Evolutionary conservation across 768 basidiomycete genomes (phyloP).

Genomic region (Phylloporus sp.): DNA sequence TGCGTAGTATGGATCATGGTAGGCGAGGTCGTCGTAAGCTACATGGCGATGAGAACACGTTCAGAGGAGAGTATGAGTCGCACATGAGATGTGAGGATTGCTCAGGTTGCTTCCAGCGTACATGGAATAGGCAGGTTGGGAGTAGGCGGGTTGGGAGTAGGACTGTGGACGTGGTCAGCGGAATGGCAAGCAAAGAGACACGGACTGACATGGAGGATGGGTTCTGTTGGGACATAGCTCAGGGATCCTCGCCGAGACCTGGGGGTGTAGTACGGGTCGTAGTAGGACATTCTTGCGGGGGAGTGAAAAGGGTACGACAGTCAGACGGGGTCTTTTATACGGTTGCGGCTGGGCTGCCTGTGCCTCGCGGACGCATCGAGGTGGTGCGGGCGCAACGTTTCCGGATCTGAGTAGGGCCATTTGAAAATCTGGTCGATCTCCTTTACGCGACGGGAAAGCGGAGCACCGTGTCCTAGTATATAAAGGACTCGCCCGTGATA

Average conservation of each 20-base stretch:
- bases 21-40: slow-evolving; percentile 55
- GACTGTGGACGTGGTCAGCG: slow-evolving; percentile 14
- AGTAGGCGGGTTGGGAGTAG: slow-evolving; percentile 43
- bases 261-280: slow-evolving; percentile 36
- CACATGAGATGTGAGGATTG: slow-evolving; percentile 44
- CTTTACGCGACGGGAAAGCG: no score
- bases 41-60: slow-evolving; percentile 2
- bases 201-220: slow-evolving; percentile 37
- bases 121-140: slow-evolving; percentile 42
- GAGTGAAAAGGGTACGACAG: slow-evolving; percentile 1
- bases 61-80: slow-evolving; percentile 9
- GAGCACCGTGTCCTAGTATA: not conserved
- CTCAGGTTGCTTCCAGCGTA: slow-evolving; percentile 38
- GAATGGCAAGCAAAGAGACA: not conserved
- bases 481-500: not conserved
- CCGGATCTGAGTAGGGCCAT: slow-evolving; percentile 14
- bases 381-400: slow-evolving; percentile 12
- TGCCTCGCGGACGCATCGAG: slow-evolving; percentile 31
- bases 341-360: slow-evolving; percentile 13
- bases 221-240: slow-evolving; percentile 34
- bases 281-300: slow-evolving; percentile 37
- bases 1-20: slow-evolving; percentile 47
- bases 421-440: slow-evolving; percentile 21
- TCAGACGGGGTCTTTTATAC: slow-evolving; percentile 22
- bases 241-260: slow-evolving; percentile 32